A percentile compares a stretch with the other conserved stretches of the same genome.
Conservation (phyloP, 371 early-diverging fungal species). For the Rhizopus delemar region DNA sequence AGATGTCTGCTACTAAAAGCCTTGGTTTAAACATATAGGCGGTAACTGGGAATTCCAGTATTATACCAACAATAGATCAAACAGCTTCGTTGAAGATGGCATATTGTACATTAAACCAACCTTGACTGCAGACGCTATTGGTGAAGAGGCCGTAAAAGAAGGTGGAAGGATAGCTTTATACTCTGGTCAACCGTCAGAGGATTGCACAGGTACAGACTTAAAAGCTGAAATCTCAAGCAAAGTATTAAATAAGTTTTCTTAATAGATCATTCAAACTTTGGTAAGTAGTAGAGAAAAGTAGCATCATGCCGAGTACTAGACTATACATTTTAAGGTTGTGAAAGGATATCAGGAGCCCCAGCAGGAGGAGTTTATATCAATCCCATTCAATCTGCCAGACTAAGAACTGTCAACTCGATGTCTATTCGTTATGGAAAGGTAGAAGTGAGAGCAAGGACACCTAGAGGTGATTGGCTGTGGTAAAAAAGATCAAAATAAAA, state of each 20-base stretch:
- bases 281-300: slow-evolving; percentile 12
- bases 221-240: no score
- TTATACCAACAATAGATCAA: slow-evolving; percentile 63
- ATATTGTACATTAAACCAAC: slow-evolving; percentile 68
- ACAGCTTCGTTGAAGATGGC: slow-evolving; percentile 67
- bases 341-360: slow-evolving; percentile 45
- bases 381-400: slow-evolving; percentile 65
- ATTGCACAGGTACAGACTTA: slow-evolving; percentile 35
- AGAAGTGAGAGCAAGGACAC: slow-evolving; percentile 66
- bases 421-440: slow-evolving; percentile 62
- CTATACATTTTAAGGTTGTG: slow-evolving; percentile 48
- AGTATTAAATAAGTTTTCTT: no score
- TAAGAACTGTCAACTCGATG: slow-evolving; percentile 54
- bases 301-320: neutral
- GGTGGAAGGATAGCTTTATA: slow-evolving; percentile 42
- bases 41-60: slow-evolving; percentile 63
- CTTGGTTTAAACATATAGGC: slow-evolving; percentile 15
- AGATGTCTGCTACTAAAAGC: no score
- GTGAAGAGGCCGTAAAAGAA: slow-evolving; percentile 34
- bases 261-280: slow-evolving; percentile 43
- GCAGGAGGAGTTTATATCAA: slow-evolving; percentile 60
- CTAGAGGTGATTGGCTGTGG: slow-evolving; percentile 73
- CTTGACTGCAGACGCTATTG: slow-evolving; percentile 47
- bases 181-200: slow-evolving; percentile 36
- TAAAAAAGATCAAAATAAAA: slow-evolving; percentile 19